A percentile compares a stretch with the other conserved stretches of the same genome.
These are phyloP conservation scores for Aspergillus sp. DNA, from an alignment of 2,329 filamentous ascomycete species.

Conservation along the genomic window DNA sequence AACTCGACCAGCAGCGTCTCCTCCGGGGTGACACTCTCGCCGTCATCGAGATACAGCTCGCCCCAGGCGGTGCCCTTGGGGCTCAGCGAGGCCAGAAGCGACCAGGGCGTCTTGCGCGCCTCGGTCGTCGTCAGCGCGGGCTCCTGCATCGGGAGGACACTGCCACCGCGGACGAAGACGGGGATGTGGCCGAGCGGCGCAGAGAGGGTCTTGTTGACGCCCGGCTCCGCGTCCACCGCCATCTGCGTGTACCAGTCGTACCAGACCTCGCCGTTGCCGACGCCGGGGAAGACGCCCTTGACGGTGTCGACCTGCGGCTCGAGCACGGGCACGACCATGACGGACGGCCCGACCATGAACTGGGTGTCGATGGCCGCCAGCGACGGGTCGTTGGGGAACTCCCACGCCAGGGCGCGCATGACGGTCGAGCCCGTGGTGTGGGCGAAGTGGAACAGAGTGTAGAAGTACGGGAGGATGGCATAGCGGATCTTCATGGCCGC, in stretches of 20 bases:
- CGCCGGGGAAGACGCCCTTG: constrained; percentile 67
- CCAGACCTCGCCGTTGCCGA: constrained; percentile 61
- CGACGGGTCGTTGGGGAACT: constrained; percentile 69
- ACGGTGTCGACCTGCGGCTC: constrained; percentile 60
- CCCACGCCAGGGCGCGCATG: constrained; percentile 72
- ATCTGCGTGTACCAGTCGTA: constrained; percentile 76
- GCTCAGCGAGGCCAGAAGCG: constrained; percentile 62
- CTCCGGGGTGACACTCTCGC: constrained; percentile 62
- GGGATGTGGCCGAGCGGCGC: constrained; percentile 69
- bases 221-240: constrained; percentile 51
- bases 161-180: constrained; percentile 67
- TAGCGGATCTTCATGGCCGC: constrained; percentile 70
- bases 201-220: constrained; percentile 59
- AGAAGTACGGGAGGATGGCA: constrained; percentile 71
- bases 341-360: constrained; percentile 66
- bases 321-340: constrained; percentile 68
- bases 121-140: constrained; percentile 66
- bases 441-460: constrained; percentile 69
- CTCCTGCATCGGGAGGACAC: constrained; percentile 66
- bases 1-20: constrained; percentile 55
- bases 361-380: constrained; percentile 67
- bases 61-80: constrained; percentile 58
- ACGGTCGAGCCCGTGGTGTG: constrained; percentile 67
- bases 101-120: constrained; percentile 64
- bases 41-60: constrained; percentile 71